Evolutionary conservation across 2,329 filamentous ascomycete genomes (phyloP), one percentile per base, ranked within the genome.

Genomic region (Aspergillus udagawae): DNA sequence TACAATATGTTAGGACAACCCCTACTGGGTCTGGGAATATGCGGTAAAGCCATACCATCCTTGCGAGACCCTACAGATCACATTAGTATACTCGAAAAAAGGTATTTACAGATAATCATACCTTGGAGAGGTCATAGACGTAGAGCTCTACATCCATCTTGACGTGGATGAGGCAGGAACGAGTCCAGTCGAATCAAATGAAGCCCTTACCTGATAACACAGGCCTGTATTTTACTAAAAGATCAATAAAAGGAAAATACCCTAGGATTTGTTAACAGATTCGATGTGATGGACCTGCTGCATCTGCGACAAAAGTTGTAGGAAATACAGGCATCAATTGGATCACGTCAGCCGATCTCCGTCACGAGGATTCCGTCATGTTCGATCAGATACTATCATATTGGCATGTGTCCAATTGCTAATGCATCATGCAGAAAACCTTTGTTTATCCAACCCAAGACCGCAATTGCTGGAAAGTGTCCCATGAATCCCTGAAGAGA

Each of bases 71-170:
- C 81, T 84, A 58, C 47, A 45, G 28, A 28, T 53, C 4, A 44
- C 21, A 53, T 8, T 17, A 38, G 20, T 14, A 54, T 81, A 63
- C 5, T 41, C 35, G 12, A 38, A 32, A n/a, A 17, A 7, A 21
- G 8, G 35, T 50, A 42, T n/a, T 48, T 52, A 38, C 12, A 23
- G 2, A 9, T 4, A 44, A 32, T 52, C 57, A 32, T 60, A 79
- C 78, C 72, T 77, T 76, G 35, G 90, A 92, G 50, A 93, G 80
- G 75, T 93, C 90, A 68, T 93, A 93, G 41, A 92, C 82, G 57
- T 92, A 86, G 28, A 93, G 79, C 67, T 90, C 81, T 51, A 93
- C 87, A 57, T 91, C 87, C 88, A 92, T 92, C 20, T 42, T 63
- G 52, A 38, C 9, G 14, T 21, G 51, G 54, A 51, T 50, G 29